Base-by-base conservation (phyloP, 108 stramenopile species). In the Cyclotella atomus region DNA sequence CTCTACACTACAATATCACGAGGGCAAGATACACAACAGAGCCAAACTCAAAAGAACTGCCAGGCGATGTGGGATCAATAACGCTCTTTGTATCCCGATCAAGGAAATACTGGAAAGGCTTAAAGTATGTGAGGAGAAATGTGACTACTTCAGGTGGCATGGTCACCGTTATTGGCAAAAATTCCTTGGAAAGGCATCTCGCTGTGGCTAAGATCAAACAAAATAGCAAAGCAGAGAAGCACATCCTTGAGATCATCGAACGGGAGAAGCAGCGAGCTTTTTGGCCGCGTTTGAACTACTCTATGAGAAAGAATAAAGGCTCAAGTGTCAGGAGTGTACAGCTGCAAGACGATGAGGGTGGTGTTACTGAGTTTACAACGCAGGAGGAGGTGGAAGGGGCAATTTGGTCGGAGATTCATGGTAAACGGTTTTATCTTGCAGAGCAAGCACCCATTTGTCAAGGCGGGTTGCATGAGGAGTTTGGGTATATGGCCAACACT, bases 391-490 rank as follows among this genome's bases (percentile, higher is more conserved):
- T 53, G 21, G 21, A 53, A 23, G 10, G 24, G 10, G 20, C 52
- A 5, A 53, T 53, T 6, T 44, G 45, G 36, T 10, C 19, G 2
- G 14, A 20, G 1, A 36, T 69, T 19, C 35, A 25, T 16, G 53
- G 43, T 3, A 24, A 55, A 12, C 23, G 7, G 9, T 55, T 24
- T 0, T 25, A 57, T 4, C n/a, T 19, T 17, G 34, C 55, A 2
- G 68, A 55, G 17, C 21, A 69, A 17, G 68, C 68, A 0, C 68
- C 68, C 2, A 44, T 69, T 7, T 69, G 68, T 41, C 68, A 69
- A 43, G 68, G 68, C 15, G 20, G 34, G 6, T 49, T 69, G 1
- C 20, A 35, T 20, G 38, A 24, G 10, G 68, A 69, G 24, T 44
- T 69, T 20, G 68, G n/a, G n/a, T n/a, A n/a, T n/a, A n/a, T n/a